Conservation (phyloP, 345 rosid genomes). For the Arabidopsis arenosa region DNA sequence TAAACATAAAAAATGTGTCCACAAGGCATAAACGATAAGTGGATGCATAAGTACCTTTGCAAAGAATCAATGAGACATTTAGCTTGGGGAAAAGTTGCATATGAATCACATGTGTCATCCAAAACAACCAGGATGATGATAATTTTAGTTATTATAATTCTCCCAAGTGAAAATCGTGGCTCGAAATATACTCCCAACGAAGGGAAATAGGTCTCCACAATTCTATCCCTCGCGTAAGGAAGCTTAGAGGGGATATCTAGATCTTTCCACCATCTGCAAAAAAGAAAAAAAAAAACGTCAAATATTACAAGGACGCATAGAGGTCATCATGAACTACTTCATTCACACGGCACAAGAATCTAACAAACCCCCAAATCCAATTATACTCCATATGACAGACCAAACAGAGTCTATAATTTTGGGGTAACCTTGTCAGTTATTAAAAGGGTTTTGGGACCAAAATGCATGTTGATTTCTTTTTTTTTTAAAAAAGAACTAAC, state of each 20-base stretch:
- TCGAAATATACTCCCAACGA: background rate
- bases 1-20: too few relatives aligned
- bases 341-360: too few relatives aligned
- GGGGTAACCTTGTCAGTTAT: too few relatives aligned
- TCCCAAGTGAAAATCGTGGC: conserved; percentile 21
- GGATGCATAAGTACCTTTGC: conserved; percentile 8
- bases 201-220: conserved; percentile 15
- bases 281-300: background rate
- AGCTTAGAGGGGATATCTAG: conserved; percentile 17
- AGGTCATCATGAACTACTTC: too few relatives aligned
- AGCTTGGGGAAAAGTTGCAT: conserved; percentile 26
- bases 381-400: too few relatives aligned
- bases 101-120: conserved; percentile 37
- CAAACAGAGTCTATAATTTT: too few relatives aligned
- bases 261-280: conserved; percentile 28
- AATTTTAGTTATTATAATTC: background rate
- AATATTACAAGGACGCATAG: too few relatives aligned
- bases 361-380: too few relatives aligned
- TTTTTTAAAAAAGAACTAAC: too few relatives aligned
- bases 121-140: background rate
- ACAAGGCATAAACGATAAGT: background rate
- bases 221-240: conserved; percentile 22
- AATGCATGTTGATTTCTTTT: too few relatives aligned
- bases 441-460: too few relatives aligned
- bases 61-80: background rate